Percentiles rank a stretch among this genome's conserved stretches.
These are phyloP conservation scores for Naganishia randhawae DNA, from an alignment of 768 basidiomycete species.

Conservation along the genomic window DNA sequence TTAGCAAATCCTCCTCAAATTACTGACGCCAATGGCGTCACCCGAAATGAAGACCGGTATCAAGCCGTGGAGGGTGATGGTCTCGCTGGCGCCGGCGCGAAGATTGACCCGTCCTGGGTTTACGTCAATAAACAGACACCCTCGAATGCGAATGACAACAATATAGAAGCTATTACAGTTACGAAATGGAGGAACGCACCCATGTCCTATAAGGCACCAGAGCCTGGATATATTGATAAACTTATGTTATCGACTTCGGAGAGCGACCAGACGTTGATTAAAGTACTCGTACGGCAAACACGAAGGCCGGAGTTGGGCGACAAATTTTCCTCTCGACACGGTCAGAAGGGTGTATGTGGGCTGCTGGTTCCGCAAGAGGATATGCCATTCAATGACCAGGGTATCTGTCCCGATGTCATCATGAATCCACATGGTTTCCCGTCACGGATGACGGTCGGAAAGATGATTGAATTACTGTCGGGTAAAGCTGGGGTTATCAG, in stretches of 20 bases:
- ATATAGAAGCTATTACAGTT: slow-evolving; percentile 54
- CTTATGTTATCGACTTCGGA: slow-evolving; percentile 96
- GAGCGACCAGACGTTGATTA: slow-evolving; percentile 92
- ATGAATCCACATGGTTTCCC: slow-evolving; percentile 99
- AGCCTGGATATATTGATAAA: slow-evolving; percentile 93
- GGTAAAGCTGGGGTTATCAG: slow-evolving; percentile 93
- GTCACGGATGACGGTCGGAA: slow-evolving; percentile 92
- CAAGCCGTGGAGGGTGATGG: slow-evolving; percentile 89
- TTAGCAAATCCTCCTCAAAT: slow-evolving; percentile 75
- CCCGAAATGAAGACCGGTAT: slow-evolving; percentile 66
- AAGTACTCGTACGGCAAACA: slow-evolving; percentile 94
- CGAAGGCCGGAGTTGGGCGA: slow-evolving; percentile 93
- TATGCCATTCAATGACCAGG: slow-evolving; percentile 98
- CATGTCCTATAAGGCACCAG: slow-evolving; percentile 87
- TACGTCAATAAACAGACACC: slow-evolving; percentile 98
- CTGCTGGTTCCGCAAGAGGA: slow-evolving; percentile 98
- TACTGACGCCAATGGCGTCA: slow-evolving; percentile 71
- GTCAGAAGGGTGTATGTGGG: slow-evolving; percentile 98
- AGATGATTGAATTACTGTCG: slow-evolving; percentile 96
- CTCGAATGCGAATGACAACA: slow-evolving; percentile 84
- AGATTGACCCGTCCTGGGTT: slow-evolving; percentile 85
- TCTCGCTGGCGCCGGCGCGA: slow-evolving; percentile 88
- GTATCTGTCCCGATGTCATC: slow-evolving; percentile 92
- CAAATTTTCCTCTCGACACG: slow-evolving; percentile 96
- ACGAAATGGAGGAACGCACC: slow-evolving; percentile 76